Evolutionary conservation across 2,329 filamentous ascomycete genomes (phyloP).

Genomic region (Xylaria sp.): DNA sequence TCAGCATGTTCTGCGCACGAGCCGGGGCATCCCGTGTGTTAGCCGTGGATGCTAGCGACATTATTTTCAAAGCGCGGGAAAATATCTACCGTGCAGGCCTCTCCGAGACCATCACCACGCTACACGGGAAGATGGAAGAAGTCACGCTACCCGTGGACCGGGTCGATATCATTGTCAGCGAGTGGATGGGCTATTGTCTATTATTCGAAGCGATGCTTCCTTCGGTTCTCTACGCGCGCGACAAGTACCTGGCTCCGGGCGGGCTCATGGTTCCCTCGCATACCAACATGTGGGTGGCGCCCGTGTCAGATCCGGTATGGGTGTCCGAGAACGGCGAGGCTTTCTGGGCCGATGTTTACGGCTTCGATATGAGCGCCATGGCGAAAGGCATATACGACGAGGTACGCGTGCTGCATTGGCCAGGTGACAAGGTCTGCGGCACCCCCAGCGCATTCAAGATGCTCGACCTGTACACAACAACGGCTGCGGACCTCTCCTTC

Average conservation of each 20-base stretch:
- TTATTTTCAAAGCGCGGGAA: constrained; percentile 85
- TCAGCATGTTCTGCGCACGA: constrained; percentile 94
- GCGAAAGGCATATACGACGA: constrained; percentile 83
- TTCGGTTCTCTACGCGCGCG: constrained; percentile 87
- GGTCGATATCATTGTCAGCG: constrained; percentile 94
- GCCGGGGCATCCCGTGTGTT: constrained; percentile 88
- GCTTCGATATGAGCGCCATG: constrained; percentile 93
- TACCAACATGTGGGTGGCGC: constrained; percentile 83
- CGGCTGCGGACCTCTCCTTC: constrained; percentile 79
- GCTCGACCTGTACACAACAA: constrained; percentile 79
- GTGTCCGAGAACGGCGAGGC: constrained; percentile 79
- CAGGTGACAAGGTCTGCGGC: constrained; percentile 68
- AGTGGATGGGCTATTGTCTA: constrained; percentile 98
- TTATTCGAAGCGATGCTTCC: constrained; percentile 97
- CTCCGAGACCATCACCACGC: constrained; percentile 76
- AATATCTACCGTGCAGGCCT: constrained; percentile 86
- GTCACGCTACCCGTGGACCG: constrained; percentile 78
- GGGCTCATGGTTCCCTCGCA: constrained; percentile 90
- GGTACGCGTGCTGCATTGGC: constrained; percentile 79
- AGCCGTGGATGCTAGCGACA: constrained; percentile 91
- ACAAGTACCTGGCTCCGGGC: constrained; percentile 82
- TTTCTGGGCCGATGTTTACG: constrained; percentile 94
- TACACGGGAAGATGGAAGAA: constrained; percentile 89
- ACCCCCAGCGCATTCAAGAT: constrained; percentile 73
- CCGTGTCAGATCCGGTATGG: constrained; percentile 80